These are phyloP conservation scores for Phytophthora sojae DNA, from an alignment of 352 stramenopile genomes.

Conservation along the genomic window DNA sequence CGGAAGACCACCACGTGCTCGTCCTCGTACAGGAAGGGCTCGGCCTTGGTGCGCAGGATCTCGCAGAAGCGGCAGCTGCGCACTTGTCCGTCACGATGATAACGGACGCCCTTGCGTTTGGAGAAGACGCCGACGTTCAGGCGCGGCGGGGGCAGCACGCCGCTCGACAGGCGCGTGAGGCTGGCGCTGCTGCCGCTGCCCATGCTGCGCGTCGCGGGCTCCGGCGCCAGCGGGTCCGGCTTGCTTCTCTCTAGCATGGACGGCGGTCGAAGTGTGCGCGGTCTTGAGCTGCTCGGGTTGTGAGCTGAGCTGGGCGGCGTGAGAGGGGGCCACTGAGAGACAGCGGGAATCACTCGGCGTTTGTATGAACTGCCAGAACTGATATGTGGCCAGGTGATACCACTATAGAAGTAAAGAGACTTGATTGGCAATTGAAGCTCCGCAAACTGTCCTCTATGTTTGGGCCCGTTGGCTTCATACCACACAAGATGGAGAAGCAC, in stretches of 20 bases:
- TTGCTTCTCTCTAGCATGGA: conserved; percentile 27
- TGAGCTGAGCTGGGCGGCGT: conserved; percentile 33
- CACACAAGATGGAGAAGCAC: too few relatives aligned
- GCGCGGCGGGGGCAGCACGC: conserved; percentile 28
- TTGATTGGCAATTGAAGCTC: background rate
- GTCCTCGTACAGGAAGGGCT: conserved; percentile 83
- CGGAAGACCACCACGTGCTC: conserved; percentile 82
- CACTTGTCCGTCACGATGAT: conserved; percentile 65
- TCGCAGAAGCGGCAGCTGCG: conserved; percentile 84
- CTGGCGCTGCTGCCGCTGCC: conserved; percentile 25
- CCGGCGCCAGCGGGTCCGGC: conserved; percentile 6
- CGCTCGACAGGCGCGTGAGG: conserved; percentile 27
- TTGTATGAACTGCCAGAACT: conserved; percentile 17
- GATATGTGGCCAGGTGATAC: conserved; percentile 5
- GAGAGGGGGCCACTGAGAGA: conserved; percentile 32
- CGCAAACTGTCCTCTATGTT: background rate
- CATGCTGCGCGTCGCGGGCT: conserved; percentile 11
- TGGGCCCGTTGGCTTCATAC: background rate
- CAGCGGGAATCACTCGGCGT: conserved; percentile 8
- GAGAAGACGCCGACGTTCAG: conserved; percentile 57
- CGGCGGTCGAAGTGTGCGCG: background rate
- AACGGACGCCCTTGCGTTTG: conserved; percentile 78
- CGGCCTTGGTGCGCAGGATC: conserved; percentile 63
- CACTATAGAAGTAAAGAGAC: background rate
- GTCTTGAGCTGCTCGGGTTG: conserved; percentile 15